Evolutionary conservation across 257 asterid species (phyloP), one percentile per base, ranked within the genome.

Genomic region (Galeopsis tetrahit): DNA sequence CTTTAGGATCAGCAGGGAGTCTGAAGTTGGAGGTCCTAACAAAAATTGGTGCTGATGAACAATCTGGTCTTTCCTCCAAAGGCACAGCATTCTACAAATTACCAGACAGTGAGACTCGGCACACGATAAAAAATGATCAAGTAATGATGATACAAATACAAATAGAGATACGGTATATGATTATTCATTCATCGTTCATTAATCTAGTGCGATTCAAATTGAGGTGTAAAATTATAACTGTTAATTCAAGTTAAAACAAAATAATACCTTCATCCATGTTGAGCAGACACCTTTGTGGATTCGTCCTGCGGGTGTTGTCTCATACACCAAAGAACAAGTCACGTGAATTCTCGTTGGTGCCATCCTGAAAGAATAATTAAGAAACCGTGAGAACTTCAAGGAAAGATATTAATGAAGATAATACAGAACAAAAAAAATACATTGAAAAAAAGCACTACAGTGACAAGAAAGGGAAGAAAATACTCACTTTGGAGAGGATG

Each of bases 231-330:
- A 75, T 39, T 31, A 34, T 40, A 49, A 63, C 15, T 64, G 28
- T 2, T 57, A 43, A 15, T 65, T 79, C 38, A 75, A 62, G 3
- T 58, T 40, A 77, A 57, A 64, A 63, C 7, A 36, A 31, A 14
- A 49, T 72, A 36, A 48, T 86, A 92, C 99, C 98, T 92, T 92
- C 89, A 95, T 95, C 99, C 99, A 95, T 21, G 99, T 95, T 13
- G 99, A 95, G 84, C 99, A 95, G 57, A 95, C 82, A 74, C 99
- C 99, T 86, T 85, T 90, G 88, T 95, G 98, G 77, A 95, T 72
- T 66, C 96, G 74, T 77, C 99, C 99, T 2, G 95, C 70, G 6
- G 97, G 97, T 15, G 89, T 92, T 85, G 85, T 90, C 78, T 92
- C 99, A 58, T 85, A 68, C 49, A 95, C 99, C 79, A 95, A 80